Base-by-base conservation (phyloP, 192 early-diverging fungal genomes). In the Coemansia sp. region DNA sequence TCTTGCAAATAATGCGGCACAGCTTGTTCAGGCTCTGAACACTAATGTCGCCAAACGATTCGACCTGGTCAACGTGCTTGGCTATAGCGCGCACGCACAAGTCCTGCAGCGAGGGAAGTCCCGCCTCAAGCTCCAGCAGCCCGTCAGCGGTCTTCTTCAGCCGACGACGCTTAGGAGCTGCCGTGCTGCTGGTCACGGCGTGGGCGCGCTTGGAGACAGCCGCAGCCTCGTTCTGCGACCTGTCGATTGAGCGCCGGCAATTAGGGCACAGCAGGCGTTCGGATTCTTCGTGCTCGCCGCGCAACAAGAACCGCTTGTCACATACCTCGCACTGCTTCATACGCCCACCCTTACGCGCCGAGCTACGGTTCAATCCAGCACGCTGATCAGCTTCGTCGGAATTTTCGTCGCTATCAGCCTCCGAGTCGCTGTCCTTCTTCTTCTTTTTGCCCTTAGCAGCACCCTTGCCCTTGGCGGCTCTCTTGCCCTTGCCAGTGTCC, bases 41-140 rank as follows among this genome's bases (percentile, higher is more conserved):
- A 11, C 90, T 77, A 32, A 96, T 91, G 69, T 92, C 91, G n/a
- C 95, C 95, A 80, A 96, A 88, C 17, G 87, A 86, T 57, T 95
- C 93, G 0, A 96, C 90, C 69, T 87, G 87, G 59, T 95, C 91
- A 50, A 96, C 89, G 63, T 91, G 84, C 62, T 84, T 84, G 2
- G 91, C 92, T 72, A 95, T 89, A 26, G 87, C 84, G n/a, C 82
- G 75, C 50, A 89, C 89, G 53, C 89, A 92, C 6, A 89, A 50
- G 62, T 92, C 88, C 57, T 89, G 89, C 4, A 92, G 80, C 43
- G 85, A 70, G 23, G 87, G 85, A 21, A 89, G 73, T 7, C 85
- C 80, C 32, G 75, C 62, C 62, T 88, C 85, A 30, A 76, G 72
- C 63, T 90, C 87, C 42, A 84, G 63, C 66, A 84, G 64, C 26